phyloP scores from a whole-genome alignment of 2,329 filamentous ascomycete genomes.

The Pseudovirgaria hyperparasitica region DNA sequence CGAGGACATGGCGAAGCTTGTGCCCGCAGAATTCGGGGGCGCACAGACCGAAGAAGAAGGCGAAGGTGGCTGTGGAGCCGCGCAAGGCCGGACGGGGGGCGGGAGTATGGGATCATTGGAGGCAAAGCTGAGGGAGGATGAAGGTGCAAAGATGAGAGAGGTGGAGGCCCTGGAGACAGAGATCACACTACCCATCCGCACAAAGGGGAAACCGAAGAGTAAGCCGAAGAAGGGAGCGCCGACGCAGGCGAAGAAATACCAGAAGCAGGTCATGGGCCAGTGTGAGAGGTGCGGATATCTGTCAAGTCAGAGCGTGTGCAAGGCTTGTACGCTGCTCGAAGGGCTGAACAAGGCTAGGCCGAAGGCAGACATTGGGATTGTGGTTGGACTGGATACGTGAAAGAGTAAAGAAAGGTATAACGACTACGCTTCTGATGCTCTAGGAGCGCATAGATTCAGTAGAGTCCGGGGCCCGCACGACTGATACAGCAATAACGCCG shows the following conservation, averaged over 20 bases:
- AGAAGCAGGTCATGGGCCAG: constrained; percentile 65
- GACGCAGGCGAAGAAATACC: constrained; percentile 19
- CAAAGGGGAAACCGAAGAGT: constrained; percentile 13
- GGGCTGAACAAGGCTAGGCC: constrained; percentile 66
- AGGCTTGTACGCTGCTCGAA: constrained; percentile 83
- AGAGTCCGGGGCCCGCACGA: too few relatives aligned
- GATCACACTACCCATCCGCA: constrained; percentile 27
- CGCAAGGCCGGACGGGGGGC: constrained; percentile 52
- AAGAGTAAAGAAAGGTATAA: too few relatives aligned
- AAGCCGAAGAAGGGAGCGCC: constrained; percentile 7
- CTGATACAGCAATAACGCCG: too few relatives aligned
- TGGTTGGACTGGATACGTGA: too few relatives aligned
- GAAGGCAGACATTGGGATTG: too few relatives aligned
- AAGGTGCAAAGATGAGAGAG: constrained; percentile 44
- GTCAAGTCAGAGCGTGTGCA: constrained; percentile 86
- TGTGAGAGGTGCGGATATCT: constrained; percentile 89
- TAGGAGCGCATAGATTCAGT: too few relatives aligned
- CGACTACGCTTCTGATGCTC: too few relatives aligned
- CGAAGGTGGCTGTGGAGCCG: constrained; percentile 62
- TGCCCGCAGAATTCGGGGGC: constrained; percentile 43
- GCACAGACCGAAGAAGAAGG: constrained; percentile 40
- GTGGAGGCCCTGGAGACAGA: constrained; percentile 51
- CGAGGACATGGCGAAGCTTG: constrained; percentile 89
- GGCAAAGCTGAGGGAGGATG: constrained; percentile 52
- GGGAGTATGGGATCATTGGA: constrained; percentile 79